Evolutionary conservation across 1,139 yeast genomes (phyloP).

Genomic region (Geotrichum citri-aurantii): DNA sequence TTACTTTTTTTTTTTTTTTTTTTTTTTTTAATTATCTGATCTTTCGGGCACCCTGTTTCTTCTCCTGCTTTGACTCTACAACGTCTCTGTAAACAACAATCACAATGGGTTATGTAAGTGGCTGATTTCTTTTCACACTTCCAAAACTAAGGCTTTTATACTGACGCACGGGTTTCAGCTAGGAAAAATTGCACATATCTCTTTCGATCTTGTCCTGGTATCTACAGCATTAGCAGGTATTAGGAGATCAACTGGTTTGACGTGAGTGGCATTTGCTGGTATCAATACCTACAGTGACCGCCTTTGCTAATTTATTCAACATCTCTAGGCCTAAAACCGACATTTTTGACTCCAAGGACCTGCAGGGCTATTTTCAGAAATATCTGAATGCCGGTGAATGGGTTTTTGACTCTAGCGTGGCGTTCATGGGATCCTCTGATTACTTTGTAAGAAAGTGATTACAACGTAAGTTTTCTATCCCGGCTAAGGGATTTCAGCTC

Average conservation of each 20-base stretch:
- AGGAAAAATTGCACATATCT: slow-evolving; percentile 47
- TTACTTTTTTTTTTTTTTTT: not conserved
- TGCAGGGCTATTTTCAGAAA: slow-evolving; percentile 53
- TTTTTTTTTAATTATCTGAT: not conserved
- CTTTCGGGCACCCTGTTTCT: too few relatives aligned
- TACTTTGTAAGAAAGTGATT: slow-evolving; percentile 53
- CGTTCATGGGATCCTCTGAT: slow-evolving; percentile 62
- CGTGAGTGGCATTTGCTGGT: slow-evolving; percentile 34
- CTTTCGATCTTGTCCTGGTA: slow-evolving; percentile 67
- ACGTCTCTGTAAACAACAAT: not conserved
- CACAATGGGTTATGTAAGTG: slow-evolving; percentile 11
- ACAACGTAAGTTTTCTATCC: not conserved
- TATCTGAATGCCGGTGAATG: slow-evolving; percentile 81
- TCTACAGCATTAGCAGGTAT: slow-evolving; percentile 87
- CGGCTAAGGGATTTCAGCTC: not conserved
- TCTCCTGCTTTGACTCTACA: not conserved
- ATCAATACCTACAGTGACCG: not conserved
- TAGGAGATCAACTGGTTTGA: slow-evolving; percentile 77
- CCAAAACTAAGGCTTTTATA: not conserved
- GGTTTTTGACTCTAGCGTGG: slow-evolving; percentile 66
- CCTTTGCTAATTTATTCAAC: slow-evolving; percentile 11
- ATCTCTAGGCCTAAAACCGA: slow-evolving; percentile 29
- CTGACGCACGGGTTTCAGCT: slow-evolving; percentile 21
- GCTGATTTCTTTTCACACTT: not conserved
- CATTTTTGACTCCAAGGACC: slow-evolving; percentile 41